Evolutionary conservation across 371 early-diverging fungal genomes (phyloP).

Genomic region (Mortierella sp.): DNA sequence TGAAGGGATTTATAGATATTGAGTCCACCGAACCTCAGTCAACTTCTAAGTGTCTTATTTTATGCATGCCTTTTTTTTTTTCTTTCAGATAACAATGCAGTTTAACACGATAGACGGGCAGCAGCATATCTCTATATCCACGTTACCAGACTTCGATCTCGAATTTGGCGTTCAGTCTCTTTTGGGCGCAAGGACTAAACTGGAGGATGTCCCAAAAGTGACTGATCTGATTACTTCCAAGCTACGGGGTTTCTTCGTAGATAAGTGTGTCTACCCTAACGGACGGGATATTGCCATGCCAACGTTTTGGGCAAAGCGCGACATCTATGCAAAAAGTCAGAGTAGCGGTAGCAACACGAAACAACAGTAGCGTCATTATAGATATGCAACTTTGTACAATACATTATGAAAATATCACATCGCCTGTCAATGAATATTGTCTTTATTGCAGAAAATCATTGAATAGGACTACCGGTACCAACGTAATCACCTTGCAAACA

Average conservation of each 20-base stretch:
- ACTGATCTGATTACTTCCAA: slow-evolving; percentile 84
- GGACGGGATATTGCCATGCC: slow-evolving; percentile 56
- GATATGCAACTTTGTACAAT: slow-evolving; percentile 2
- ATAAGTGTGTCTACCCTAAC: slow-evolving; percentile 74
- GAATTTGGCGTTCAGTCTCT: slow-evolving; percentile 90
- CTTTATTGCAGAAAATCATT: background rate
- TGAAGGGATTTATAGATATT: background rate
- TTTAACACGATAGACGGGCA: slow-evolving; percentile 62
- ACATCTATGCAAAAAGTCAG: slow-evolving; percentile 54
- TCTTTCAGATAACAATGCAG: slow-evolving; percentile 66
- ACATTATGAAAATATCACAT: background rate
- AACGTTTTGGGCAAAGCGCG: slow-evolving; percentile 56
- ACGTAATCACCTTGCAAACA: background rate
- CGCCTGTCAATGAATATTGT: background rate
- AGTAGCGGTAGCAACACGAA: slow-evolving; percentile 20
- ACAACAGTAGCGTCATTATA: slow-evolving; percentile 10
- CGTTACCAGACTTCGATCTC: slow-evolving; percentile 80
- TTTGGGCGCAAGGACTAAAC: slow-evolving; percentile 93
- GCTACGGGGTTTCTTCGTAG: slow-evolving; percentile 77
- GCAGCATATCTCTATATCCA: slow-evolving; percentile 72
- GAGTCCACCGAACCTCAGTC: background rate
- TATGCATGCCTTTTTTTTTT: slow-evolving; percentile 4
- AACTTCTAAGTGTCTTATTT: background rate
- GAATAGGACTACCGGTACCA: background rate
- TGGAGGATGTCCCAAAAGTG: slow-evolving; percentile 94